These are phyloP conservation scores for Chlamydomonas sp. DNA, from an alignment of 139 green algal genomes.

Conservation along the genomic window DNA sequence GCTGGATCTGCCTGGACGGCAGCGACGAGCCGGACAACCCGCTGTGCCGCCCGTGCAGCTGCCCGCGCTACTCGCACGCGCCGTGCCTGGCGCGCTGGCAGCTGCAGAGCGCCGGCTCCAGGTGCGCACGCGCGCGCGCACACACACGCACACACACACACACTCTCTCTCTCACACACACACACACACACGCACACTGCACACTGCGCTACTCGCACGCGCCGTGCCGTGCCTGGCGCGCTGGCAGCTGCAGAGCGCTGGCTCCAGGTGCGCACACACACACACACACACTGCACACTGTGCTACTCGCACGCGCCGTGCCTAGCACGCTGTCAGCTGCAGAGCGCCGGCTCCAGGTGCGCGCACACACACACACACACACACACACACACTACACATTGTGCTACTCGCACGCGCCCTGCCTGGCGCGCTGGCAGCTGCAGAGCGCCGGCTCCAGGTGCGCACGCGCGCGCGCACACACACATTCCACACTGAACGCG, in stretches of 20 bases:
- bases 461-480: not conserved
- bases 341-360: slow-evolving; percentile 70
- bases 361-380: not conserved
- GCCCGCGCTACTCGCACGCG: slow-evolving; percentile 57
- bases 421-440: slow-evolving; percentile 78
- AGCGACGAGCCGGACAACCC: slow-evolving; percentile 8
- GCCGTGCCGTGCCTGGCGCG: slow-evolving; percentile 63
- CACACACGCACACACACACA: no score
- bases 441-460: slow-evolving; percentile 72
- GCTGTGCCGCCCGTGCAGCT: slow-evolving; percentile 58
- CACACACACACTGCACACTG: no score
- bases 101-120: slow-evolving; percentile 72
- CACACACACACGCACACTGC: no score
- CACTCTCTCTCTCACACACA: no score
- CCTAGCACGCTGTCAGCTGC: slow-evolving; percentile 77
- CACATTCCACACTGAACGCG: no score
- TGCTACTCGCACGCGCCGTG: slow-evolving; percentile 56
- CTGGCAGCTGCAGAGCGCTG: slow-evolving; percentile 80
- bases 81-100: slow-evolving; percentile 75
- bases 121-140: slow-evolving; percentile 26
- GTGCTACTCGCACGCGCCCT: slow-evolving; percentile 51
- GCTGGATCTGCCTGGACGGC: slow-evolving; percentile 78
- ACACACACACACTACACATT: no score
- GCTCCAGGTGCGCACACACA: slow-evolving; percentile 61
- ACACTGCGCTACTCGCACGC: slow-evolving; percentile 58